Evolutionary conservation across 1,284 basidiomycete genomes (phyloP).

Genomic region (Ganoderma boninense): DNA sequence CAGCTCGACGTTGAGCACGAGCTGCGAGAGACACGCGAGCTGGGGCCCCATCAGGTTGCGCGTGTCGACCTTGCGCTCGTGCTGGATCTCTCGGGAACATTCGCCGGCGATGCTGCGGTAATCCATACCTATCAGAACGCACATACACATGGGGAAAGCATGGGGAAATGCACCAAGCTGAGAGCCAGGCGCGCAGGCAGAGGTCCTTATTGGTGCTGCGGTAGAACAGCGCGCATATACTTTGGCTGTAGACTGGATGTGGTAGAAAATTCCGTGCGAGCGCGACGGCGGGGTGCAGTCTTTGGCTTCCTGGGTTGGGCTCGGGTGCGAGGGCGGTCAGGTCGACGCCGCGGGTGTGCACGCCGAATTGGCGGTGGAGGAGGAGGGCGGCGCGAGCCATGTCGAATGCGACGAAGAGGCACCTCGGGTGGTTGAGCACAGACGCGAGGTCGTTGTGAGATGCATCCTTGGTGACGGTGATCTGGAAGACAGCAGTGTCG

Average conservation of each 20-base stretch:
- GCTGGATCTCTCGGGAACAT: not conserved
- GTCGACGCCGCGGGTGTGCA: conserved; percentile 8
- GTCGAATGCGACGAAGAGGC: conserved; percentile 4
- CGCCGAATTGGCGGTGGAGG: conserved; percentile 6
- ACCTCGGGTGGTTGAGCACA: not conserved
- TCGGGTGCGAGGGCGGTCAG: not conserved
- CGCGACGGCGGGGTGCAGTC: not conserved
- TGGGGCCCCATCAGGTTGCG: conserved; percentile 14
- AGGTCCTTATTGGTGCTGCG: not conserved
- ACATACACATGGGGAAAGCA: too few relatives aligned
- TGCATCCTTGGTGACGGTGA: not conserved
- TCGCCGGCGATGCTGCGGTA: not conserved
- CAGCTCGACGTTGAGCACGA: conserved; percentile 32
- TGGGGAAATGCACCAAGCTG: too few relatives aligned
- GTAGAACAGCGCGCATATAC: not conserved
- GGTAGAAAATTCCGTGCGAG: not conserved
- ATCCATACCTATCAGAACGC: not conserved
- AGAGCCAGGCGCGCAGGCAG: conserved; percentile 2
- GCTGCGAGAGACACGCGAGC: conserved; percentile 30
- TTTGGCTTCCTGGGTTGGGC: not conserved
- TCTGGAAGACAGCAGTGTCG: not conserved
- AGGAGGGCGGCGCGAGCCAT: conserved; percentile 6
- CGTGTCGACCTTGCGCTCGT: not conserved
- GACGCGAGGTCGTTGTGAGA: not conserved
- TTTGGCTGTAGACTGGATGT: not conserved